Evolutionary conservation across 139 green algal species (phyloP).

Genomic region (Chlamydomonas urium): DNA sequence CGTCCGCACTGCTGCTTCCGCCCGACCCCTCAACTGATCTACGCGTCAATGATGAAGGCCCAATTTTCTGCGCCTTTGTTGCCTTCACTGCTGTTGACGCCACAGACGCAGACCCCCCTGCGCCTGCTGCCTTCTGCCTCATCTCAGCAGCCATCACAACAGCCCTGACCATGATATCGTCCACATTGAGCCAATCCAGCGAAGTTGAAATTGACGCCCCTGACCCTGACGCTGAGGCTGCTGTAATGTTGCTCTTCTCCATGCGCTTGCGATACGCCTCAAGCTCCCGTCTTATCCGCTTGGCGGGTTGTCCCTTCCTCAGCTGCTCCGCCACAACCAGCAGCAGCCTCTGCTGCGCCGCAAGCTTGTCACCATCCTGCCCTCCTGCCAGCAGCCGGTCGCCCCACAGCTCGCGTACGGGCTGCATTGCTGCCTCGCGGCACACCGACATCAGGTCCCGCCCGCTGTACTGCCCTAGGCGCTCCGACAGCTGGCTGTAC

Average conservation of each 20-base stretch:
- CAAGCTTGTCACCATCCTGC: not conserved
- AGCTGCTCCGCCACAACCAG: conserved; percentile 9
- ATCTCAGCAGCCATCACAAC: no score
- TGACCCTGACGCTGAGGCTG: not conserved
- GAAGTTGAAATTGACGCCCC: not conserved
- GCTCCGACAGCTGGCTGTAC: conserved; percentile 30
- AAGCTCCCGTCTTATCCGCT: conserved; percentile 31
- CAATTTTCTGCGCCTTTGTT: no score
- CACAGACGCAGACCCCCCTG: no score
- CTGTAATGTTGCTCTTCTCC: not conserved
- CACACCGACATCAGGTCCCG: conserved; percentile 43
- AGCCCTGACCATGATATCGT: conserved; percentile 3
- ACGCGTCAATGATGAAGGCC: no score
- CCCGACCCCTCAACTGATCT: no score
- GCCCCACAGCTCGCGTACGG: conserved; percentile 47
- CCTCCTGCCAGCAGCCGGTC: conserved; percentile 20
- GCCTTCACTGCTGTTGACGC: no score
- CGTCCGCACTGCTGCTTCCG: no score
- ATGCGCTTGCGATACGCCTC: conserved; percentile 20
- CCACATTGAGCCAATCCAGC: conserved; percentile 9
- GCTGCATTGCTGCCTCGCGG: conserved; percentile 48
- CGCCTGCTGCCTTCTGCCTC: no score
- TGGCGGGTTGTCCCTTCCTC: not conserved
- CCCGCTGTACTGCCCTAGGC: conserved; percentile 31
- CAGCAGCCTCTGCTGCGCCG: conserved; percentile 24